A percentile compares a stretch with the other conserved stretches of the same genome.
Conservation (phyloP, 2,329 filamentous ascomycete genomes). For the Cercospora beticola region DNA sequence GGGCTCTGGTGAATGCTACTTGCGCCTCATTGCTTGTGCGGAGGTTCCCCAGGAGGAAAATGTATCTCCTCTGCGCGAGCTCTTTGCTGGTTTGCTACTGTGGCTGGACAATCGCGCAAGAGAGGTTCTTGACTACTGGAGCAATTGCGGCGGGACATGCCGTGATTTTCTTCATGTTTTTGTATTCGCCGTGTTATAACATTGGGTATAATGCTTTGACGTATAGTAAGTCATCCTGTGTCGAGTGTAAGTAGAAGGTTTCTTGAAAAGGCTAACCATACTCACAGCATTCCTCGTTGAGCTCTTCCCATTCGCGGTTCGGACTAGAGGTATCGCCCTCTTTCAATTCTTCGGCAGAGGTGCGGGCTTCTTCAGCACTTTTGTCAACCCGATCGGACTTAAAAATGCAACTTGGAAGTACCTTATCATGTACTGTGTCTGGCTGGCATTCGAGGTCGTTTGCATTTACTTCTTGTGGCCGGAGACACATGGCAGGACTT, state of each 20-base stretch:
- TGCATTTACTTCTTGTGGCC: constrained; percentile 50
- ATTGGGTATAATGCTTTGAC: constrained; percentile 66
- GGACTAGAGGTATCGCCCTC: constrained; percentile 59
- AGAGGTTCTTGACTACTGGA: constrained; percentile 14
- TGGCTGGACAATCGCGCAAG: constrained; percentile 39
- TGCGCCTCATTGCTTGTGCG: constrained; percentile 43
- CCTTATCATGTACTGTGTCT: constrained; percentile 47
- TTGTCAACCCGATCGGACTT: constrained; percentile 50
- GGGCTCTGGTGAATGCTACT: constrained; percentile 41
- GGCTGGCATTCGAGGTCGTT: constrained; percentile 44
- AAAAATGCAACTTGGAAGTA: constrained; percentile 47
- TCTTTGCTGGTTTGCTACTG: constrained; percentile 48
- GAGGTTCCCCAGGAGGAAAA: constrained; percentile 44
- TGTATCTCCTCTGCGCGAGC: constrained; percentile 45
- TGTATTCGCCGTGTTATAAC: constrained; percentile 60
- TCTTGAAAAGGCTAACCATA: neutral
- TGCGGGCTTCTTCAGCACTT: constrained; percentile 53
- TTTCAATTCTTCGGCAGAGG: constrained; percentile 56
- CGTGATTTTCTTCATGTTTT: constrained; percentile 47
- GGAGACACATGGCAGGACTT: constrained; percentile 44
- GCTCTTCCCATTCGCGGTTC: constrained; percentile 58
- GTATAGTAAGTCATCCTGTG: constrained; percentile 54
- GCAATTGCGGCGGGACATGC: constrained; percentile 41
- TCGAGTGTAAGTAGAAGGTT: no score
- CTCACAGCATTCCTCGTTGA: constrained; percentile 54